phyloP scores from a whole-genome alignment of 371 early-diverging fungal genomes.

The Thermomucor indicae-seudaticae region DNA sequence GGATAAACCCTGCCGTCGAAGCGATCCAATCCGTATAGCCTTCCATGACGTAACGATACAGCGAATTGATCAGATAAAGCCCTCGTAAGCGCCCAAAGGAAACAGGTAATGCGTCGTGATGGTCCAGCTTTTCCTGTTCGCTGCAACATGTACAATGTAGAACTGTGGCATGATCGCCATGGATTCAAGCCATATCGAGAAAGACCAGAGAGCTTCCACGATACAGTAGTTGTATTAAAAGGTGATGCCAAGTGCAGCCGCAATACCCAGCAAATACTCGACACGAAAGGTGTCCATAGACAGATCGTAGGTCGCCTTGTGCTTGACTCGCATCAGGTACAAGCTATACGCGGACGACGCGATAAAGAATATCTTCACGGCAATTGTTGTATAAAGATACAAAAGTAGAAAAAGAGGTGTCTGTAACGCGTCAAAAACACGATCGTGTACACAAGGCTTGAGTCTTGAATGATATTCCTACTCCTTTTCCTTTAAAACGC shows the following conservation, averaged over 20 bases:
- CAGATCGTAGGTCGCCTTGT: conserved; percentile 90
- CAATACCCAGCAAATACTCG: conserved; percentile 75
- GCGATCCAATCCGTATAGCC: conserved; percentile 69
- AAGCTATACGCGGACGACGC: conserved; percentile 82
- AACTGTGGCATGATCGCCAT: conserved; percentile 99
- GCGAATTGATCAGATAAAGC: conserved; percentile 97
- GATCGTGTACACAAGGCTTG: conserved; percentile 89
- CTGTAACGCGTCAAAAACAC: conserved; percentile 96
- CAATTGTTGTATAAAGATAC: conserved; percentile 90
- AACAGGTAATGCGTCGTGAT: conserved; percentile 98
- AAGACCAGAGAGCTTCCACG: conserved; percentile 87
- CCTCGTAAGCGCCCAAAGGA: conserved; percentile 97
- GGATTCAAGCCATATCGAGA: conserved; percentile 96
- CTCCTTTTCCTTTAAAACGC: background rate
- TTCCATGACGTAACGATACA: conserved; percentile 84
- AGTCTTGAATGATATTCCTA: conserved; percentile 97
- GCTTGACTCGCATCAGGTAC: conserved; percentile 85
- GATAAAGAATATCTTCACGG: conserved; percentile 97
- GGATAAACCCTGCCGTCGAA: conserved; percentile 85
- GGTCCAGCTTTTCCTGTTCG: conserved; percentile 97
- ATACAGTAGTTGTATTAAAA: conserved; percentile 68
- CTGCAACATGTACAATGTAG: conserved; percentile 89
- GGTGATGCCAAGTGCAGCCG: conserved; percentile 66
- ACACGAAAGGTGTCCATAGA: conserved; percentile 87
- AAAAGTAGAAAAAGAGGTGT: conserved; percentile 76